Base-by-base conservation (phyloP, 2,329 filamentous ascomycete species). In the Leptographium galeiforme region DNA sequence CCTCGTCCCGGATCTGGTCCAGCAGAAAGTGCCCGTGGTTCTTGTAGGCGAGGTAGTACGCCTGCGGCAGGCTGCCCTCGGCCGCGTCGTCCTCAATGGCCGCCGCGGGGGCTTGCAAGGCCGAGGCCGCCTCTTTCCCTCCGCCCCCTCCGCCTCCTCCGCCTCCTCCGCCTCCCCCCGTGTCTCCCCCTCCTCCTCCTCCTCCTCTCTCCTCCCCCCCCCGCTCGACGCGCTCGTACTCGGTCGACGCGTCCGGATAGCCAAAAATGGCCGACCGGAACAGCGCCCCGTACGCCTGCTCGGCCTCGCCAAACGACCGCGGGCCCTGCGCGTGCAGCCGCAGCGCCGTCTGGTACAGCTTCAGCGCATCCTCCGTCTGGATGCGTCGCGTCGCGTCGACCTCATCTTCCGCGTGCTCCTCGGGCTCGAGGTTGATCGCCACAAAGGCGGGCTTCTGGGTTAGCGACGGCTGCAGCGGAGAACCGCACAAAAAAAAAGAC, bases 311-410 rank as follows among this genome's bases (percentile, higher is more conserved):
- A 65, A 88, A 93, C 52, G 82, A 87, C 18, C 72, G 72, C 0
- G 87, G 82, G 2, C 93, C 90, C 68, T 95, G 89, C 1, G 91
- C 85, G 65, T 98, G 93, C 59, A 90, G 81, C 67, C 91, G 95
- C 55, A 98, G 72, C 48, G 93, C 93, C 61, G 77, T 84, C 64
- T 97, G 90, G 66, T 96, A 98, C 39, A 91, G 79, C 70, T 96
- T 97, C 57, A 98, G 74, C 48, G 93, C 90, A 70, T 98, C 93
- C 63, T 98, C 93, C 63, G 97, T 91, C 75, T 85, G 90, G 51
- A 98, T 82, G 68, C 97, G 91, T 66, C 91, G 93, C 38, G 90
- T 95, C 62, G 93, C 89, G 66, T 98, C 93, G 63, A 95, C 74
- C 68, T 96, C 90, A 62, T 95, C 88, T 64, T 95, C 89, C 58